These are phyloP conservation scores for Aegilops tauschii DNA, from an alignment of 176 grass and related monocot genomes.

Conservation along the genomic window DNA sequence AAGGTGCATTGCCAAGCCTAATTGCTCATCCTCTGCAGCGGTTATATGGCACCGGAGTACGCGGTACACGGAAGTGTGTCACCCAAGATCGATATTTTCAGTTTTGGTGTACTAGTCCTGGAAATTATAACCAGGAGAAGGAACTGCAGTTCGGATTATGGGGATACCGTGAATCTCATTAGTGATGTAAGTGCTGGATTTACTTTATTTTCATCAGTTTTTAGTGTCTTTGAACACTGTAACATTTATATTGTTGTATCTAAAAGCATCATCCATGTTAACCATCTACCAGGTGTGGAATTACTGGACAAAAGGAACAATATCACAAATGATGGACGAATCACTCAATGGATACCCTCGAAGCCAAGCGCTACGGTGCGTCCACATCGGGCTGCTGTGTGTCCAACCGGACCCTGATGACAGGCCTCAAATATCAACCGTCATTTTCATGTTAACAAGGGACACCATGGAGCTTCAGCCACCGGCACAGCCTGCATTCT, in stretches of 20 bases:
- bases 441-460: slow-evolving; percentile 54
- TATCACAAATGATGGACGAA: slow-evolving; percentile 23
- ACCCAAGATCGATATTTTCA: slow-evolving; percentile 47
- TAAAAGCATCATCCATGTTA: neutral
- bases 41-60: slow-evolving; percentile 54
- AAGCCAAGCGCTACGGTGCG: slow-evolving; percentile 27
- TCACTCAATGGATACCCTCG: neutral
- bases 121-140: slow-evolving; percentile 47
- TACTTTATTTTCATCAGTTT: neutral
- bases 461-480: slow-evolving; percentile 33
- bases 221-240: neutral
- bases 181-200: slow-evolving; percentile 14
- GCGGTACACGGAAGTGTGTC: neutral
- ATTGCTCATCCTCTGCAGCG: slow-evolving; percentile 15
- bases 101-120: slow-evolving; percentile 48
- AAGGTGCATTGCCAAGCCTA: neutral
- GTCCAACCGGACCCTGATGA: slow-evolving; percentile 42
- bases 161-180: slow-evolving; percentile 25
- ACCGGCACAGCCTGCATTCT: slow-evolving; percentile 44
- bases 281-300: slow-evolving; percentile 37
- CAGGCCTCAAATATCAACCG: slow-evolving; percentile 48
- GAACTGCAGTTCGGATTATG: slow-evolving; percentile 11
- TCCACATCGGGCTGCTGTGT: slow-evolving; percentile 60
- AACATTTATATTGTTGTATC: neutral
- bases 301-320: slow-evolving; percentile 40